Percentiles rank a stretch among this genome's conserved stretches.
phyloP scores from a whole-genome alignment of 2,329 filamentous ascomycete genomes.

The Zarea fungicola region DNA sequence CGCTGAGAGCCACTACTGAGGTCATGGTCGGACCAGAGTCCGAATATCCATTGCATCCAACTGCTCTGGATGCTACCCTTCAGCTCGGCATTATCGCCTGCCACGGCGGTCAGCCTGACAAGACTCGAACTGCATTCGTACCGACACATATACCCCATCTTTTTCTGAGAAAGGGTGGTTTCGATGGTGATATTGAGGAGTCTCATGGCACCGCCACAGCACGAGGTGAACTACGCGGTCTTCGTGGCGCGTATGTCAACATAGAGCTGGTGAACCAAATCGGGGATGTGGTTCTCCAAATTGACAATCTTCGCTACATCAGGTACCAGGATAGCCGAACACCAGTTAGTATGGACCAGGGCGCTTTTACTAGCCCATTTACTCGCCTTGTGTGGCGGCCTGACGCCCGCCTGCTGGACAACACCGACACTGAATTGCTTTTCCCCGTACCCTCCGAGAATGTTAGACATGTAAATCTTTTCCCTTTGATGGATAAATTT shows the following conservation, averaged over 20 bases:
- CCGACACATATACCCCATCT: constrained; percentile 18
- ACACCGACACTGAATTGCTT: no score
- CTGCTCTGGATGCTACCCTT: constrained; percentile 21
- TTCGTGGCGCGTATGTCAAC: constrained; percentile 20
- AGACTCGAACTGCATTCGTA: constrained; percentile 21
- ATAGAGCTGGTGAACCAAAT: constrained; percentile 18
- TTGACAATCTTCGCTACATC: constrained; percentile 18
- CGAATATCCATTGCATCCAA: neutral
- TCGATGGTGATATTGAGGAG: constrained; percentile 8
- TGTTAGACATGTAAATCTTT: no score
- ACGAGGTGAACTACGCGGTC: constrained; percentile 2
- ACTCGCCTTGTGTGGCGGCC: no score
- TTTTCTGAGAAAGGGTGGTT: constrained; percentile 18
- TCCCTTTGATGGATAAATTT: no score
- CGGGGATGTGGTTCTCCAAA: constrained; percentile 20
- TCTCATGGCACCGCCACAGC: neutral
- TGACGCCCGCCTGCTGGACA: no score
- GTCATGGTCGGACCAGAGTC: no score
- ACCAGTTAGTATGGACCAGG: no score
- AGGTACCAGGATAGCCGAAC: constrained; percentile 20
- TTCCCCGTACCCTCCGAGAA: no score
- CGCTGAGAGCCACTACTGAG: constrained; percentile 16
- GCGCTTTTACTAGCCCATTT: no score
- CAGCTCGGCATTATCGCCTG: constrained; percentile 22
- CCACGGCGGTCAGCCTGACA: constrained; percentile 19